Percentiles rank a stretch among this genome's conserved stretches.
Evolutionary conservation across 2,329 filamentous ascomycete genomes (phyloP).

Genomic region (Fusarium subtropicale): DNA sequence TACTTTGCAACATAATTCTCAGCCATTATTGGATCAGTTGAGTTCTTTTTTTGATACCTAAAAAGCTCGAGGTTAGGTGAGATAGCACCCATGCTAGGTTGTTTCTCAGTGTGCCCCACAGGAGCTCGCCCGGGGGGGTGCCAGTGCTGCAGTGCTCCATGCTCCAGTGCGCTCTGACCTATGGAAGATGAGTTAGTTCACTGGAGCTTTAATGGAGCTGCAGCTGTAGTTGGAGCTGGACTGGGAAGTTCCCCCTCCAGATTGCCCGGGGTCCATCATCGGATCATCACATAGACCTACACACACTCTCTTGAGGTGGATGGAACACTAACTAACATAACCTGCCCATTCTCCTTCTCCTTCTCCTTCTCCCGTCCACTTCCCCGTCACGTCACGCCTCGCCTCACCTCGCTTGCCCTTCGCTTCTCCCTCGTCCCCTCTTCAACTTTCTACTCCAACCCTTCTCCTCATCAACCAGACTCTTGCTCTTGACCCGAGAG

Average conservation of each 20-base stretch:
- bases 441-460: background rate
- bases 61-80: constrained; percentile 23
- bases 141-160: background rate
- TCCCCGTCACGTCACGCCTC: constrained; percentile 22
- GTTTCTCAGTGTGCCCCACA: constrained; percentile 30
- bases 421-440: constrained; percentile 5
- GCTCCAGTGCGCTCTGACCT: constrained; percentile 5
- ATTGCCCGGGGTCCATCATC: constrained; percentile 31
- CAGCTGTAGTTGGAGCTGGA: background rate
- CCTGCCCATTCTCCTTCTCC: background rate
- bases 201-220: constrained; percentile 7
- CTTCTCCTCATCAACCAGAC: background rate
- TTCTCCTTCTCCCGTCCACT: background rate
- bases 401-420: constrained; percentile 7
- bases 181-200: constrained; percentile 6
- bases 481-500: constrained; percentile 4
- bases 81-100: background rate
- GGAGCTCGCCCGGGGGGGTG: constrained; percentile 23
- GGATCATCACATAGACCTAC: constrained; percentile 39
- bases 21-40: background rate
- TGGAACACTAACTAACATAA: constrained; percentile 2
- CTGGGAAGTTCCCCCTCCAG: constrained; percentile 36
- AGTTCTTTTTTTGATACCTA: background rate
- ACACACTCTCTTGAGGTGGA: constrained; percentile 5
- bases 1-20: background rate